Conservation (phyloP, 2,329 filamentous ascomycete species). For the Huntiella abstrusa region DNA sequence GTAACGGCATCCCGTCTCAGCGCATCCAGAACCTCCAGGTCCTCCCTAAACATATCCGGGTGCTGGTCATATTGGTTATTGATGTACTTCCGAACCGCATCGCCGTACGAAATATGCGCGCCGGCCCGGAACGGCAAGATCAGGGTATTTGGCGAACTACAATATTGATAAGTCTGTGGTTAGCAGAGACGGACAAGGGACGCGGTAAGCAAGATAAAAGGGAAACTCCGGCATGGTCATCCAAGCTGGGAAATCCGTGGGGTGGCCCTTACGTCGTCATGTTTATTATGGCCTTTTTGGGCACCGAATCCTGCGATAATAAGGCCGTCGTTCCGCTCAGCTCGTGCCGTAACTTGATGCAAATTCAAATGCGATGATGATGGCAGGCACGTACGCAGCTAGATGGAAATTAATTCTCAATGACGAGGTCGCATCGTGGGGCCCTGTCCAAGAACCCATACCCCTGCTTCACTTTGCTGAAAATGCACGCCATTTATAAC, state of each 20-base stretch:
- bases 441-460: too few species aligned
- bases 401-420: neutral
- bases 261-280: neutral
- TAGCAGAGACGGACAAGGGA: neutral
- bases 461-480: too few species aligned
- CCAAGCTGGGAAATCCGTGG: neutral
- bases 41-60: conserved; percentile 84
- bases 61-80: conserved; percentile 97
- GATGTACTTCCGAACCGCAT: conserved; percentile 84
- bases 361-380: neutral
- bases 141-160: conserved; percentile 37
- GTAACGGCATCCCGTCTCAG: conserved; percentile 74
- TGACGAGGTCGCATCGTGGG: conserved; percentile 1
- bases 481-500: too few species aligned
- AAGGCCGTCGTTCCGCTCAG: neutral
- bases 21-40: conserved; percentile 66
- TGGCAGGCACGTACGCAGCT: neutral
- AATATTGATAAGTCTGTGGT: neutral
- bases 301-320: neutral
- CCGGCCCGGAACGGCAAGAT: conserved; percentile 79
- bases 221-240: neutral
- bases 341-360: neutral
- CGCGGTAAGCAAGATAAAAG: neutral
- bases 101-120: conserved; percentile 56
- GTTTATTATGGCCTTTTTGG: neutral